Evolutionary conservation across 2,329 filamentous ascomycete genomes (phyloP), one percentile per base, ranked within the genome.

Genomic region (Fusarium coffeatum): DNA sequence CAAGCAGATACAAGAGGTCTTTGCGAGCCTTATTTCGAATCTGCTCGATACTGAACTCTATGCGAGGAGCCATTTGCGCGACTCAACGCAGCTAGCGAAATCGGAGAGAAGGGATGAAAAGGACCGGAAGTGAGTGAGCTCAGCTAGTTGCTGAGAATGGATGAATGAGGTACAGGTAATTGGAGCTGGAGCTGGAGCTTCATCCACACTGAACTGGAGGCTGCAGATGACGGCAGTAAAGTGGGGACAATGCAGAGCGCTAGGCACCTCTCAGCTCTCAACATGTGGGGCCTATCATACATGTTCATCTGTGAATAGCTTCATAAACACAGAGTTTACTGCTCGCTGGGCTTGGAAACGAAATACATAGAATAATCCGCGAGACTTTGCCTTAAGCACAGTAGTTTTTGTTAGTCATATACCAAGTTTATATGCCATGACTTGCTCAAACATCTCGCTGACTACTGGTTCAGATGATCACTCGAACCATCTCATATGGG

Each of bases 1-100:
- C 95, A 67, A 99, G 91, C 74, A 98, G 89, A 81, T 92, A 90
- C 73, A 99, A 87, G 72, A 99, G 86, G 79, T 98, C 93, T 80
- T 94, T 94, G 67, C 94, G 91, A 72, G 94, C 92, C 82, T 92
- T 93, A 71, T 92, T 91, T 76, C 88, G 90, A 79, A 96, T 89
- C 77, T 93, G 89, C 74, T 92, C 89, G 64, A 90, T 88, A 80
- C 90, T 91, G 79, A 96, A 93, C 77, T 87, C 88, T 78, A 83
- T 84, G 81, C 88, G 87, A 82, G 90, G 90, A 83, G 89, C 89
- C 90, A 93, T 93, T 76, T 72, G 82, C 83, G 34, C 57, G 56
- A 51, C 84, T 85, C 84, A 82, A 82, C 84, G 73, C 56, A 51
- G 53, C 58, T 61, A 59, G 56, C 49, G 57, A 48, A 63, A 42